These are phyloP conservation scores for Massariosphaeria phaeospora DNA, from an alignment of 495 filamentous ascomycete genomes.

Conservation along the genomic window DNA sequence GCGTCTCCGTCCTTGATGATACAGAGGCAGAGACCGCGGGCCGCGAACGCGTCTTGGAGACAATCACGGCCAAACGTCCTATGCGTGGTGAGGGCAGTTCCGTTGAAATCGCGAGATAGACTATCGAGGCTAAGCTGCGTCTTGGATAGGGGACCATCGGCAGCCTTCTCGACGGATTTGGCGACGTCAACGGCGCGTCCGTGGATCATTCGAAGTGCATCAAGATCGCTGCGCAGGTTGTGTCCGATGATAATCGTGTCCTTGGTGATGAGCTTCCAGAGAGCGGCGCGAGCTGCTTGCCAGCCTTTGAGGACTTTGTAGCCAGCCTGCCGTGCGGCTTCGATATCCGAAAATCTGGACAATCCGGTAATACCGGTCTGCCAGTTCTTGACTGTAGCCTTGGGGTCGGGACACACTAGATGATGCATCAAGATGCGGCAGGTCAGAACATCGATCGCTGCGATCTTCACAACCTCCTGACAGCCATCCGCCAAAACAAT, in stretches of 20 bases:
- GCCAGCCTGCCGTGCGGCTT: conserved; percentile 24
- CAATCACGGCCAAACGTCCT: conserved; percentile 17
- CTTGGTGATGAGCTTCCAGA: conserved; percentile 43
- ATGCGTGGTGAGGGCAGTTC: neutral
- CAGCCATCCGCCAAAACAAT: conserved; percentile 3
- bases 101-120: conserved; percentile 15
- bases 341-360: conserved; percentile 33
- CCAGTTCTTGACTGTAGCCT: conserved; percentile 39
- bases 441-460: conserved; percentile 48
- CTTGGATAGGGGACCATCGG: conserved; percentile 21
- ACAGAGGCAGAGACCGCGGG: conserved; percentile 22
- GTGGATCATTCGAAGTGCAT: conserved; percentile 45
- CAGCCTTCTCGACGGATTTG: conserved; percentile 17
- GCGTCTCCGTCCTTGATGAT: conserved; percentile 13
- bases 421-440: conserved; percentile 46
- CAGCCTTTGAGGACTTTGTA: conserved; percentile 40
- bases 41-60: conserved; percentile 23
- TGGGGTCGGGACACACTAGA: conserved; percentile 40
- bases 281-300: conserved; percentile 39
- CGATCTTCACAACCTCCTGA: conserved; percentile 22
- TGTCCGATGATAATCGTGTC: conserved; percentile 49
- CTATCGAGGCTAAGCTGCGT: conserved; percentile 22
- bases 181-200: conserved; percentile 41
- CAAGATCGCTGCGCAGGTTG: conserved; percentile 44
- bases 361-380: conserved; percentile 42